phyloP scores from a whole-genome alignment of 768 basidiomycete genomes.

The Leccinum uliginosum region DNA sequence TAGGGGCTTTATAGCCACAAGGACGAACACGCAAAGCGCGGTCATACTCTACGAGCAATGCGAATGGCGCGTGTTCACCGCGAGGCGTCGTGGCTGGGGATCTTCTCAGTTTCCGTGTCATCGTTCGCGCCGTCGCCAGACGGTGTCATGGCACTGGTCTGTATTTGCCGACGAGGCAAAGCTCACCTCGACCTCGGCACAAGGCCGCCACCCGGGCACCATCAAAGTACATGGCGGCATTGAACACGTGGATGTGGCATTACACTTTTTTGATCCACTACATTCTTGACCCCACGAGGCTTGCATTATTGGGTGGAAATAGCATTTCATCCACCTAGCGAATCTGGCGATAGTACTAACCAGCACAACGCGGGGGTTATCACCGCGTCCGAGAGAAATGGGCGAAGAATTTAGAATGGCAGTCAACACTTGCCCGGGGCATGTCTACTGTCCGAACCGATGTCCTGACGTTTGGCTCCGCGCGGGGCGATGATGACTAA shows the following conservation, averaged over 20 bases:
- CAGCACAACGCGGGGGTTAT: neutral
- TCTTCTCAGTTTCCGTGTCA: slow-evolving; percentile 7
- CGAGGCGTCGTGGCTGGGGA: slow-evolving; percentile 22
- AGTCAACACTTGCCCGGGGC: neutral
- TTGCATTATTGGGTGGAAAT: neutral
- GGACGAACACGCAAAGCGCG: slow-evolving; percentile 8
- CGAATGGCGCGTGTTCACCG: slow-evolving; percentile 30
- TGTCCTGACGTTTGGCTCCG: no score
- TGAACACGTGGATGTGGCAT: slow-evolving; percentile 14
- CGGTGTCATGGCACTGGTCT: slow-evolving; percentile 4
- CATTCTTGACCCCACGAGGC: slow-evolving; percentile 19
- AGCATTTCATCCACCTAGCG: neutral
- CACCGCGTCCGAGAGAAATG: neutral
- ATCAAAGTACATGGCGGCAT: neutral
- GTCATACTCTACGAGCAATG: slow-evolving; percentile 18
- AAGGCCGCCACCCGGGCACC: slow-evolving; percentile 12
- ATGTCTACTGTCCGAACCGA: no score
- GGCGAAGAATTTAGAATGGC: neutral
- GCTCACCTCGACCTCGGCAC: slow-evolving; percentile 8
- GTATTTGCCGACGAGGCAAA: slow-evolving; percentile 17
- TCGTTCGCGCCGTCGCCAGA: slow-evolving; percentile 10
- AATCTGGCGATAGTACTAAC: no score
- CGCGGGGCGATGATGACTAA: no score
- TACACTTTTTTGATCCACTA: slow-evolving; percentile 5
- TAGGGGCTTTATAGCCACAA: slow-evolving; percentile 25